A percentile compares a stretch with the other conserved stretches of the same genome.
Evolutionary conservation across 129 eudicot species (phyloP).

Genomic region (Artemisia tridentata): DNA sequence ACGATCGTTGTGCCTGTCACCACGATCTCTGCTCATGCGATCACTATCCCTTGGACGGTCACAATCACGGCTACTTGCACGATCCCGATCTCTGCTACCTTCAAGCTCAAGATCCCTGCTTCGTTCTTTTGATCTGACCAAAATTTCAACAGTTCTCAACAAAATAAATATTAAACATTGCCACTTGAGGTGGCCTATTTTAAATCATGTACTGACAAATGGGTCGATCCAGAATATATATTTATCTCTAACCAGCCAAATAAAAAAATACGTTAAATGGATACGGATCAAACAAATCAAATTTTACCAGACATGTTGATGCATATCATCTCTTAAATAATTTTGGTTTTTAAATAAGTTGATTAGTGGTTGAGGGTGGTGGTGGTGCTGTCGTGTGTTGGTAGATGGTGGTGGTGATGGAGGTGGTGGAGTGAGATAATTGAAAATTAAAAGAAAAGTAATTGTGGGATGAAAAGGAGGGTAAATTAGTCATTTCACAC

Average conservation of each 20-base stretch:
- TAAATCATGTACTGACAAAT: not conserved
- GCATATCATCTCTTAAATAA: too few species aligned
- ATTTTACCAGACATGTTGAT: too few species aligned
- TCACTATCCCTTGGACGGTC: slow-evolving; percentile 53
- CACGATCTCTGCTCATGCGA: slow-evolving; percentile 80
- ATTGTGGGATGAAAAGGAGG: too few species aligned
- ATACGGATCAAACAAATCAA: too few species aligned
- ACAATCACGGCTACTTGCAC: slow-evolving; percentile 63
- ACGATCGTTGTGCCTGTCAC: slow-evolving; percentile 67
- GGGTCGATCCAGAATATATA: not conserved
- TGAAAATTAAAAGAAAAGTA: too few species aligned
- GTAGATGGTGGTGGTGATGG: too few species aligned
- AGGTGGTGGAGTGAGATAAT: too few species aligned
- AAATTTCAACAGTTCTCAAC: not conserved
- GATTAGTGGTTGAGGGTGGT: too few species aligned
- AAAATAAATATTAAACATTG: not conserved
- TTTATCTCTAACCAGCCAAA: slow-evolving; percentile 2
- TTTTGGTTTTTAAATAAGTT: too few species aligned
- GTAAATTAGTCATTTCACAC: too few species aligned
- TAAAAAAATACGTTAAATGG: not conserved
- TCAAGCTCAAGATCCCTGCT: slow-evolving; percentile 65
- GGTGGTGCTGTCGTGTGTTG: too few species aligned
- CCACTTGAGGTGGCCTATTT: not conserved
- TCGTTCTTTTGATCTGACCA: slow-evolving; percentile 74
- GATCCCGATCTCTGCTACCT: slow-evolving; percentile 66